Conservation (phyloP, 108 stramenopile genomes). For the Nitzschia inconspicua region DNA sequence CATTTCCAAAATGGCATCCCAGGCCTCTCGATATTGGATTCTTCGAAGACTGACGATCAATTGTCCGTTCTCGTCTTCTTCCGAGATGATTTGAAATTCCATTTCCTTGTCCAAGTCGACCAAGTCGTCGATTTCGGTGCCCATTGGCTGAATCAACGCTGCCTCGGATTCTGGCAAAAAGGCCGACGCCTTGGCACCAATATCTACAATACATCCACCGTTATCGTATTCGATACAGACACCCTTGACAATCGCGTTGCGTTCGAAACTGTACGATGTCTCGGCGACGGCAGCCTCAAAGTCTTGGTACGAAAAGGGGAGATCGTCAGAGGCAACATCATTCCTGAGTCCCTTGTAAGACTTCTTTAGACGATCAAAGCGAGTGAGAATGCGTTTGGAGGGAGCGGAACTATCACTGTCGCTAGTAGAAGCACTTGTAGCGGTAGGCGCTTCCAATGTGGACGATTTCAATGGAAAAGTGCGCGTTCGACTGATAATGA, state of each 20-base stretch:
- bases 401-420: background rate
- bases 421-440: background rate
- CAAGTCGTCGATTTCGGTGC: constrained; percentile 52
- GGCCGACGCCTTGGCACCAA: constrained; percentile 94
- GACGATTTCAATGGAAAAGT: too few relatives aligned
- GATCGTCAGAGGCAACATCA: constrained; percentile 27
- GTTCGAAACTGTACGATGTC: constrained; percentile 79
- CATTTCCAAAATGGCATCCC: constrained; percentile 77
- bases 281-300: constrained; percentile 73
- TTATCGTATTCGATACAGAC: constrained; percentile 69
- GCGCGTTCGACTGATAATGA: too few relatives aligned
- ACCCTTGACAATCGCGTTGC: constrained; percentile 82
- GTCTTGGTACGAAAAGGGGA: constrained; percentile 76
- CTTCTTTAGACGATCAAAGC: constrained; percentile 78
- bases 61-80: constrained; percentile 93
- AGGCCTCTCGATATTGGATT: constrained; percentile 90
- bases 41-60: constrained; percentile 82
- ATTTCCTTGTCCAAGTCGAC: constrained; percentile 75
- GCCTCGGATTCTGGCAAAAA: constrained; percentile 88
- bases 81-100: constrained; percentile 92
- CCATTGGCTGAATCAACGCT: constrained; percentile 52
- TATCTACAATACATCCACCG: constrained; percentile 78
- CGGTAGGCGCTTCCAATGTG: constrained; percentile 17
- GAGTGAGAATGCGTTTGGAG: too few relatives aligned
- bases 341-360: constrained; percentile 68